phyloP scores from a whole-genome alignment of 2,329 filamentous ascomycete genomes.

The Aspergillus puulaauensis region DNA sequence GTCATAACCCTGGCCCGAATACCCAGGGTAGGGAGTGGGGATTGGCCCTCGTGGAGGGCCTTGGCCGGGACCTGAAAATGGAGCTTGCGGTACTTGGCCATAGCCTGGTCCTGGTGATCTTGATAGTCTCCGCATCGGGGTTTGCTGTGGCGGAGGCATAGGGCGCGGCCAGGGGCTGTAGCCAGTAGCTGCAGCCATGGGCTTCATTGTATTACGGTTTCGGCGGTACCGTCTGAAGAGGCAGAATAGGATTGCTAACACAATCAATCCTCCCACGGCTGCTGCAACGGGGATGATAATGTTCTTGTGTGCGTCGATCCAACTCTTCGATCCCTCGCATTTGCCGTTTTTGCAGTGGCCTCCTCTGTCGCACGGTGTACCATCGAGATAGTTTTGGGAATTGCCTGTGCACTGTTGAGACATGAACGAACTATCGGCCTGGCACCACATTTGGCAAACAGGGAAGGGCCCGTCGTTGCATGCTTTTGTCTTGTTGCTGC shows the following conservation, averaged over 20 bases:
- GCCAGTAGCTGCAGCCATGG: slow-evolving; percentile 14
- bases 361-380: slow-evolving; percentile 77
- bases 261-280: slow-evolving; percentile 69
- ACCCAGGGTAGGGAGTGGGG: slow-evolving; percentile 11
- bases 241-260: slow-evolving; percentile 70
- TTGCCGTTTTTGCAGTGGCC: slow-evolving; percentile 76
- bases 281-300: slow-evolving; percentile 78
- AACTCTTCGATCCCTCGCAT: slow-evolving; percentile 73
- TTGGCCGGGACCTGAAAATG: not conserved
- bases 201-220: slow-evolving; percentile 28
- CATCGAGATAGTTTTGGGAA: slow-evolving; percentile 91
- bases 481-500: slow-evolving; percentile 74
- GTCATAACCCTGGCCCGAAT: slow-evolving; percentile 13
- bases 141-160: slow-evolving; percentile 19
- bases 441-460: slow-evolving; percentile 75
- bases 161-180: slow-evolving; percentile 14
- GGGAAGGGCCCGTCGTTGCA: slow-evolving; percentile 59
- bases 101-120: not conserved
- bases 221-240: slow-evolving; percentile 58
- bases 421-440: slow-evolving; percentile 19
- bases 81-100: not conserved
- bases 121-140: slow-evolving; percentile 18
- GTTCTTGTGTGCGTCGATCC: slow-evolving; percentile 73
- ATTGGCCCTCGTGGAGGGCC: not conserved
- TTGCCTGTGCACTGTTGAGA: slow-evolving; percentile 59